Conservation (phyloP, 108 stramenopile genomes). For the Pseudonitzschia multistriata region DNA sequence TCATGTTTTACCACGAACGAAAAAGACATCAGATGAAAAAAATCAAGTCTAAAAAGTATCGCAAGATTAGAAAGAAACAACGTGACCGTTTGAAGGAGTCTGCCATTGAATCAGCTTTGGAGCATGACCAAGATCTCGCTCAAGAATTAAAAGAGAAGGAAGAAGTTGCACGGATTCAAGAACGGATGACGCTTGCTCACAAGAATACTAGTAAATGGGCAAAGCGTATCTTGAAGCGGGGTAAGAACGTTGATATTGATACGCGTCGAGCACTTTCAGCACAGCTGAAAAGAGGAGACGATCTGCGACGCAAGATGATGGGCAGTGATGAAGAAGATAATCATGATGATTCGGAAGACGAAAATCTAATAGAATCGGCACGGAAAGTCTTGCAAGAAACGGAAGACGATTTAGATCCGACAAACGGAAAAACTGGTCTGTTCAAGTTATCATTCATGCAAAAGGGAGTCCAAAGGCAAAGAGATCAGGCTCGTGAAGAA, state of each 20-base stretch:
- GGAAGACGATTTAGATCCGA: constrained; percentile 27
- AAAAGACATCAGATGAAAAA: constrained; percentile 98
- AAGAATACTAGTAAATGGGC: constrained; percentile 99
- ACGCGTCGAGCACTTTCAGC: constrained; percentile 83
- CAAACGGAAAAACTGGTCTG: constrained; percentile 69
- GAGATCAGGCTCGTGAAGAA: constrained; percentile 83
- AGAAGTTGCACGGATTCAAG: constrained; percentile 92
- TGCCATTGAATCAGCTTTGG: constrained; percentile 64
- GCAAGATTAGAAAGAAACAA: constrained; percentile 90
- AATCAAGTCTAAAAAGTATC: constrained; percentile 97
- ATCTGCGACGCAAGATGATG: constrained; percentile 81
- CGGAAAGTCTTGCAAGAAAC: constrained; percentile 61
- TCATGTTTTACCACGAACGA: constrained; percentile 99
- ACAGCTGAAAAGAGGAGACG: constrained; percentile 85
- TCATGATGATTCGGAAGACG: constrained; percentile 44
- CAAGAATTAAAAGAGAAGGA: constrained; percentile 85
- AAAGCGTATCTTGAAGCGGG: constrained; percentile 80
- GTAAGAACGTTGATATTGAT: constrained; percentile 80
- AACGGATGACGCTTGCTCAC: constrained; percentile 94
- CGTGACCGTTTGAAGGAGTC: constrained; percentile 76
- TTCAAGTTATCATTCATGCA: constrained; percentile 95
- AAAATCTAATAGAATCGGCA: constrained; percentile 64
- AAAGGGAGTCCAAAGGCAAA: constrained; percentile 82
- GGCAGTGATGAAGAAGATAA: constrained; percentile 39
- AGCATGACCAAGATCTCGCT: constrained; percentile 63